A percentile compares a stretch with the other conserved stretches of the same genome.
phyloP scores from a whole-genome alignment of 2,329 filamentous ascomycete species.

The Phoma herbarum region DNA sequence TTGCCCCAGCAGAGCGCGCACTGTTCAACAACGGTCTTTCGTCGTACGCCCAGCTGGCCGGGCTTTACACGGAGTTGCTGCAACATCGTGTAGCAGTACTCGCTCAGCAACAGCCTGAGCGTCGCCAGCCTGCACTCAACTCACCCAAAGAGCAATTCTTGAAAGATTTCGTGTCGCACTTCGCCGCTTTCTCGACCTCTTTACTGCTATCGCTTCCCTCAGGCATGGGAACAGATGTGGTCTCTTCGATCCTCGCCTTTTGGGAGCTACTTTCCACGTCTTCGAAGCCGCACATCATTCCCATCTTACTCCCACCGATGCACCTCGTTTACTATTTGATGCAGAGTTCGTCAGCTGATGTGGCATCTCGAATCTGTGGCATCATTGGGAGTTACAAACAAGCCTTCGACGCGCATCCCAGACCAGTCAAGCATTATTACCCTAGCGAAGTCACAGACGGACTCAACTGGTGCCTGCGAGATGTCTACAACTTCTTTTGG shows the following conservation, averaged over 20 bases:
- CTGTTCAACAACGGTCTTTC: slow-evolving; percentile 50
- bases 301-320: slow-evolving; percentile 73
- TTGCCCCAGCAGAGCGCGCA: slow-evolving; percentile 53
- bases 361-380: slow-evolving; percentile 73
- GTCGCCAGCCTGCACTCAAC: slow-evolving; percentile 31
- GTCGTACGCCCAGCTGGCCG: slow-evolving; percentile 68
- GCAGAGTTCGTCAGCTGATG: slow-evolving; percentile 70
- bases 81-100: slow-evolving; percentile 60
- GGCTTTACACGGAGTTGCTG: slow-evolving; percentile 73
- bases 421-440: slow-evolving; percentile 51
- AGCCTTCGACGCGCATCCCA: slow-evolving; percentile 72
- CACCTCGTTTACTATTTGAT: slow-evolving; percentile 74
- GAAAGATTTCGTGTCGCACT: slow-evolving; percentile 39
- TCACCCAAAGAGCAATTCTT: slow-evolving; percentile 55
- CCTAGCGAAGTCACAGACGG: slow-evolving; percentile 55
- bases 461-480: slow-evolving; percentile 88
- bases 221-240: slow-evolving; percentile 50
- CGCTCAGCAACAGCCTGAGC: slow-evolving; percentile 32
- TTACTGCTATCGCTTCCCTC: slow-evolving; percentile 39
- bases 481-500: slow-evolving; percentile 86
- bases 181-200: slow-evolving; percentile 43
- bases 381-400: slow-evolving; percentile 77
- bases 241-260: slow-evolving; percentile 67
- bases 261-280: slow-evolving; percentile 69
- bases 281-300: slow-evolving; percentile 54